These are phyloP conservation scores for Artemisia tridentata DNA, from an alignment of 129 eudicot species.

Conservation along the genomic window DNA sequence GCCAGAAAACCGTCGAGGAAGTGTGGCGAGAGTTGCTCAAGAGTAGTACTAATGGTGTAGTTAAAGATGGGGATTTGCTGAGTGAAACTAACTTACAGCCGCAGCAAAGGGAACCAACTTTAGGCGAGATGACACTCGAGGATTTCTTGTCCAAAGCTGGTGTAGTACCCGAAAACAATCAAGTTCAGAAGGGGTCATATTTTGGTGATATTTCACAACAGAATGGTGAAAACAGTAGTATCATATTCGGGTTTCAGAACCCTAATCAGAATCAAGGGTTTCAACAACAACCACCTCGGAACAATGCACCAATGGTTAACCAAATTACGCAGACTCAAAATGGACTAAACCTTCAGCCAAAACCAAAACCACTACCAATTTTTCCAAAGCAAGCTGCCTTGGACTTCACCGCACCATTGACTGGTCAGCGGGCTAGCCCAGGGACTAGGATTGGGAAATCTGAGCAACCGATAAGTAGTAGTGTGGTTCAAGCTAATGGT, in stretches of 20 bases:
- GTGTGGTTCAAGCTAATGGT: slow-evolving; percentile 37
- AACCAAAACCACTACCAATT: slow-evolving; percentile 48
- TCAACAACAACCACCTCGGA: slow-evolving; percentile 21
- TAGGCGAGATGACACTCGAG: slow-evolving; percentile 87
- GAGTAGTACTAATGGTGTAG: slow-evolving; percentile 34
- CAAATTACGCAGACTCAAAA: slow-evolving; percentile 33
- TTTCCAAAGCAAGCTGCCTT: slow-evolving; percentile 69
- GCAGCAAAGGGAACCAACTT: slow-evolving; percentile 57
- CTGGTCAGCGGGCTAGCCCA: slow-evolving; percentile 46
- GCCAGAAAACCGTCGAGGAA: slow-evolving; percentile 89
- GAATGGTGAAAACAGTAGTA: slow-evolving; percentile 35
- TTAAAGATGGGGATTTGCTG: slow-evolving; percentile 39
- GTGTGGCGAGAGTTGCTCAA: slow-evolving; percentile 75
- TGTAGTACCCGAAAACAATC: slow-evolving; percentile 60
- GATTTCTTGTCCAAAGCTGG: slow-evolving; percentile 82
- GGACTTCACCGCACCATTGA: slow-evolving; percentile 54
- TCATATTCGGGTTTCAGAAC: slow-evolving; percentile 56
- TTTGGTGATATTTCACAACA: slow-evolving; percentile 37
- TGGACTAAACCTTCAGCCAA: slow-evolving; percentile 40
- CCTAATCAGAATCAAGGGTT: slow-evolving; percentile 45
- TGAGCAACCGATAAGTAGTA: slow-evolving; percentile 35
- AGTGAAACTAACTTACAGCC: slow-evolving; percentile 41
- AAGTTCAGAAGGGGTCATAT: slow-evolving; percentile 36
- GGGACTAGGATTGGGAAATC: slow-evolving; percentile 23
- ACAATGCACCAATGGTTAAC: slow-evolving; percentile 35